Conservation (phyloP, 768 basidiomycete species). For the Psilocybe sp. region DNA sequence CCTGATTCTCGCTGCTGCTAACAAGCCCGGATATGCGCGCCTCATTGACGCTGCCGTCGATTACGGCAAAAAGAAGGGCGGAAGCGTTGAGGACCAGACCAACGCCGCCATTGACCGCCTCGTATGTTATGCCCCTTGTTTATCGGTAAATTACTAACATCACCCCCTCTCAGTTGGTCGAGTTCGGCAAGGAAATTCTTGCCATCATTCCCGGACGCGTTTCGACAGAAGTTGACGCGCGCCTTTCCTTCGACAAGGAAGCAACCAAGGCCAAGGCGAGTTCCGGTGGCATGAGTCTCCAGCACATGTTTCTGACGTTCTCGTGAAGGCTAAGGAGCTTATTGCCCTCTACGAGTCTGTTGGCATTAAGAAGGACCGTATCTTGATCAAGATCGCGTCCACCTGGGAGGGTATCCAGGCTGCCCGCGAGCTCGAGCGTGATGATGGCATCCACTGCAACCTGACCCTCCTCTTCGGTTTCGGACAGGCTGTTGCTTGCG, state of each 20-base stretch:
- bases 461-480: conserved; percentile 99
- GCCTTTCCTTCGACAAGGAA: conserved; percentile 94
- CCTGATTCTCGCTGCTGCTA: conserved; percentile 88
- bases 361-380: conserved; percentile 89
- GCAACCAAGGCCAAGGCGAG: conserved; percentile 83
- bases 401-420: conserved; percentile 99
- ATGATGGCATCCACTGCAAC: conserved; percentile 97
- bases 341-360: conserved; percentile 94
- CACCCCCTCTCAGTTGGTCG: conserved; percentile 69
- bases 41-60: conserved; percentile 75
- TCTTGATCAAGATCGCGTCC: conserved; percentile 99
- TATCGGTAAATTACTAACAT: background rate
- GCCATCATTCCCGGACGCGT: conserved; percentile 96
- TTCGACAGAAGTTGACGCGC: conserved; percentile 98
- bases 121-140: conserved; percentile 40
- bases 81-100: conserved; percentile 69
- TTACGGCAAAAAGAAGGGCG: conserved; percentile 79
- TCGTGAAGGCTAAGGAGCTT: conserved; percentile 68
- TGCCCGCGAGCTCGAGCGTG: conserved; percentile 89
- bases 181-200: conserved; percentile 96
- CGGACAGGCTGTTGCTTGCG: conserved; percentile 97
- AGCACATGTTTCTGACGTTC: conserved; percentile 9
- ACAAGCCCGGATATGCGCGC: conserved; percentile 81
- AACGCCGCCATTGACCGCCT: conserved; percentile 86
- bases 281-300: conserved; percentile 1